Conservation (phyloP, 352 stramenopile genomes). For the Globisporangium emineosum region DNA sequence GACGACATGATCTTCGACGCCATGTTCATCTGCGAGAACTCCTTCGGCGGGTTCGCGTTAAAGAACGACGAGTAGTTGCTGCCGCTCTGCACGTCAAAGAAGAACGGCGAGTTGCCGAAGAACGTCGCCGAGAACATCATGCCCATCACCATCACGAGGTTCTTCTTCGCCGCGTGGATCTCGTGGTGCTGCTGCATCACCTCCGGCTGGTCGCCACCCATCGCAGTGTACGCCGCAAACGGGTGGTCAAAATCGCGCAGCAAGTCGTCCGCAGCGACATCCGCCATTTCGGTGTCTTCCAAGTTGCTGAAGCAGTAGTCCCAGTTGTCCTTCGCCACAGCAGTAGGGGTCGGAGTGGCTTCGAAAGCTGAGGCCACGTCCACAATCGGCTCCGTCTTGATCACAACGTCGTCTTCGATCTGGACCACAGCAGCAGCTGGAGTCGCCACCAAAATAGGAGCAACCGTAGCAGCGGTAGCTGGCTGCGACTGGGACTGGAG, state of each 20-base stretch:
- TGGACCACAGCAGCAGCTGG: slow-evolving; percentile 7
- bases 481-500: slow-evolving; percentile 13
- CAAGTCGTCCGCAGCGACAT: slow-evolving; percentile 60
- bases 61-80: slow-evolving; percentile 85
- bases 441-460: not conserved
- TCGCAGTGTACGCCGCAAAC: slow-evolving; percentile 29
- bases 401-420: slow-evolving; percentile 32
- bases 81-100: slow-evolving; percentile 69
- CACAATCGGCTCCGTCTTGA: slow-evolving; percentile 56
- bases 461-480: not conserved
- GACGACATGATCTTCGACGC: slow-evolving; percentile 81
- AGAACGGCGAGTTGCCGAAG: slow-evolving; percentile 71
- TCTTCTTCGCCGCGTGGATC: slow-evolving; percentile 86
- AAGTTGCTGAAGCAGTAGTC: slow-evolving; percentile 52
- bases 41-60: slow-evolving; percentile 64
- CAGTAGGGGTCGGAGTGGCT: slow-evolving; percentile 19
- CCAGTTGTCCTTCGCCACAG: slow-evolving; percentile 38
- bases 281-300: slow-evolving; percentile 51
- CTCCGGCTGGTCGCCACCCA: slow-evolving; percentile 21
- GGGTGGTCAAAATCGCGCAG: slow-evolving; percentile 76
- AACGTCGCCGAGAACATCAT: slow-evolving; percentile 88
- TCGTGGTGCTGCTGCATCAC: slow-evolving; percentile 53
- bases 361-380: slow-evolving; percentile 22
- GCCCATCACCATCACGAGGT: slow-evolving; percentile 87
- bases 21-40: slow-evolving; percentile 84